These are phyloP conservation scores for Bretziella fagacearum DNA, from an alignment of 2,329 filamentous ascomycete species.

Conservation along the genomic window DNA sequence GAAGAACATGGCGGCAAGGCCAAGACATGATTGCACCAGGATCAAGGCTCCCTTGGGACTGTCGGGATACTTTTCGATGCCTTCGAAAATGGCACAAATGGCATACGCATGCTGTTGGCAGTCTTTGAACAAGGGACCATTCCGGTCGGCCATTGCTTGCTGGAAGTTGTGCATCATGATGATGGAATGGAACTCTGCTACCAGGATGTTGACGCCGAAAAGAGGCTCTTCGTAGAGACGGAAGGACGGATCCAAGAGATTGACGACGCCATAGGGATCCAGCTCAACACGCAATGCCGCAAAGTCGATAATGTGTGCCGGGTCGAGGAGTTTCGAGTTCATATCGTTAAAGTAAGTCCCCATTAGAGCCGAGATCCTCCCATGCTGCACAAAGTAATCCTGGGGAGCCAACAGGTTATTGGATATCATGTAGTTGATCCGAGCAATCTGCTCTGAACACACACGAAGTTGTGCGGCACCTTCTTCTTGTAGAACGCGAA, in stretches of 20 bases:
- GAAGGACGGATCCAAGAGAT: slow-evolving; percentile 59
- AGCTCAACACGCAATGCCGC: slow-evolving; percentile 29
- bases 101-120: slow-evolving; percentile 46
- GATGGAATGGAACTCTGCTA: slow-evolving; percentile 62
- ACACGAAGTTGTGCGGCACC: slow-evolving; percentile 50
- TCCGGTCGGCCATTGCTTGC: slow-evolving; percentile 38
- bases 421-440: slow-evolving; percentile 53
- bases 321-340: slow-evolving; percentile 31
- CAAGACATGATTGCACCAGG: slow-evolving; percentile 57
- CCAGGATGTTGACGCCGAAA: slow-evolving; percentile 57
- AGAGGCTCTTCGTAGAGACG: slow-evolving; percentile 53
- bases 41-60: slow-evolving; percentile 55
- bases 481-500: slow-evolving; percentile 50
- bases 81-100: slow-evolving; percentile 64
- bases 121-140: slow-evolving; percentile 33
- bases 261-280: slow-evolving; percentile 24
- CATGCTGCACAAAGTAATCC: slow-evolving; percentile 47
- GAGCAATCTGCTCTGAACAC: slow-evolving; percentile 64
- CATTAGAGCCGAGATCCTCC: slow-evolving; percentile 33
- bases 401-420: slow-evolving; percentile 46
- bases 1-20: slow-evolving; percentile 63
- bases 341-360: slow-evolving; percentile 40
- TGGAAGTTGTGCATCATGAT: slow-evolving; percentile 69
- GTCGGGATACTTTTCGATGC: slow-evolving; percentile 53
- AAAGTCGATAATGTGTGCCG: slow-evolving; percentile 44